phyloP scores from a whole-genome alignment of 441 rosid species.

The Euphorbia corollata region DNA sequence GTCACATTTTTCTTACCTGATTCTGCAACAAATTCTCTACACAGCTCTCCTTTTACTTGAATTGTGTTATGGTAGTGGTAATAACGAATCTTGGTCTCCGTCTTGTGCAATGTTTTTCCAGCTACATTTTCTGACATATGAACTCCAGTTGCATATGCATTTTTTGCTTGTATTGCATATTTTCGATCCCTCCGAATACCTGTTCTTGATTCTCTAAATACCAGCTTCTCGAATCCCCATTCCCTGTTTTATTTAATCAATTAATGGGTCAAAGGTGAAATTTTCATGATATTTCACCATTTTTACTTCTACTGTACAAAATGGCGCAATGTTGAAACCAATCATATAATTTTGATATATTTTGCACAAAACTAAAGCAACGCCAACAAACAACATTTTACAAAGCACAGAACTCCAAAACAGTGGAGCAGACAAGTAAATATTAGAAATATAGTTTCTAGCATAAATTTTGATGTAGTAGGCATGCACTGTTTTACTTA shows the following conservation, averaged over 20 bases:
- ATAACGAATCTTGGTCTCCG: constrained; percentile 60
- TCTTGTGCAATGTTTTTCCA: constrained; percentile 65
- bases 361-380: too few relatives aligned
- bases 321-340: too few relatives aligned
- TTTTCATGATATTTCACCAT: too few relatives aligned
- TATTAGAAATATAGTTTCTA: too few relatives aligned
- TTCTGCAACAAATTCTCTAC: constrained; percentile 42
- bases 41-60: constrained; percentile 47
- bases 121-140: constrained; percentile 78
- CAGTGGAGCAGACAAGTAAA: too few relatives aligned
- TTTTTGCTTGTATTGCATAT: constrained; percentile 75
- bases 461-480: too few relatives aligned
- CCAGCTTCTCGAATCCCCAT: constrained; percentile 84
- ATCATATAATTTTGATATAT: too few relatives aligned
- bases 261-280: too few relatives aligned
- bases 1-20: constrained; percentile 49
- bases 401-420: too few relatives aligned
- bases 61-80: constrained; percentile 72
- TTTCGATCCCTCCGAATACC: constrained; percentile 66
- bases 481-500: too few relatives aligned
- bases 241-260: constrained; percentile 32
- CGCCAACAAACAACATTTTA: too few relatives aligned
- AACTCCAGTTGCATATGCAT: constrained; percentile 71
- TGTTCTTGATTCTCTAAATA: constrained; percentile 54
- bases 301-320: too few relatives aligned